phyloP scores from a whole-genome alignment of 371 early-diverging fungal genomes.

The Neoconidiobolus thromboides region DNA sequence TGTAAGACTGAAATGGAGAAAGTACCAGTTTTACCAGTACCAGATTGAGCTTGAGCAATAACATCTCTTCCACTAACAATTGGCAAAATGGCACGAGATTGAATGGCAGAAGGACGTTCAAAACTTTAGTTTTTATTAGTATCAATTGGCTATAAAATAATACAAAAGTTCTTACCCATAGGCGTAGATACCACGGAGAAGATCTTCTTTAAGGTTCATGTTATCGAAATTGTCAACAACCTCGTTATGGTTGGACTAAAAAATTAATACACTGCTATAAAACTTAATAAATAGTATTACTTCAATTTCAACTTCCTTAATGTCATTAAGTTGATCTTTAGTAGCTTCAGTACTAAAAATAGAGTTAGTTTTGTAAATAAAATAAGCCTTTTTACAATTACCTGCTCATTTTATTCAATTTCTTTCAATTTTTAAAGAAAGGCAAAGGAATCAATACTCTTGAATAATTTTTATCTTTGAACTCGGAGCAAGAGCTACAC shows the following conservation, averaged over 20 bases:
- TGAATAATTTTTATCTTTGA: too few relatives aligned
- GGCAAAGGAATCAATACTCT: too few relatives aligned
- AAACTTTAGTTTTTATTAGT: slow-evolving; percentile 25
- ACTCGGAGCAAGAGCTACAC: too few relatives aligned
- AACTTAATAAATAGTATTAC: slow-evolving; percentile 8
- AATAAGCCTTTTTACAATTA: too few relatives aligned
- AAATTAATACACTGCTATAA: neutral
- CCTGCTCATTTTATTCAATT: too few relatives aligned
- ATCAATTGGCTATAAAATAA: neutral
- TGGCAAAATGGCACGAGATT: slow-evolving; percentile 78
- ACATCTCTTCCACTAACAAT: slow-evolving; percentile 73
- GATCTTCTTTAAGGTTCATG: slow-evolving; percentile 62
- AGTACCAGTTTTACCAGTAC: slow-evolving; percentile 95
- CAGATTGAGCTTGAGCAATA: slow-evolving; percentile 91
- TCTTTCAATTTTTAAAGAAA: too few relatives aligned
- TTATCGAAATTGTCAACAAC: slow-evolving; percentile 63
- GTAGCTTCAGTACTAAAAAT: neutral
- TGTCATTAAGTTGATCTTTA: slow-evolving; percentile 9
- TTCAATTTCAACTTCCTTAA: slow-evolving; percentile 22
- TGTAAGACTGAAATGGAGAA: slow-evolving; percentile 86
- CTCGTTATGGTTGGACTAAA: slow-evolving; percentile 53
- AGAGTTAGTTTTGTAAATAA: too few relatives aligned
- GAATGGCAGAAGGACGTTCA: slow-evolving; percentile 80
- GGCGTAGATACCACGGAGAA: slow-evolving; percentile 76
- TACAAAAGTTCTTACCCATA: slow-evolving; percentile 37